Base-by-base conservation (phyloP, 2,329 filamentous ascomycete species). In the Arachnomyces sp. region DNA sequence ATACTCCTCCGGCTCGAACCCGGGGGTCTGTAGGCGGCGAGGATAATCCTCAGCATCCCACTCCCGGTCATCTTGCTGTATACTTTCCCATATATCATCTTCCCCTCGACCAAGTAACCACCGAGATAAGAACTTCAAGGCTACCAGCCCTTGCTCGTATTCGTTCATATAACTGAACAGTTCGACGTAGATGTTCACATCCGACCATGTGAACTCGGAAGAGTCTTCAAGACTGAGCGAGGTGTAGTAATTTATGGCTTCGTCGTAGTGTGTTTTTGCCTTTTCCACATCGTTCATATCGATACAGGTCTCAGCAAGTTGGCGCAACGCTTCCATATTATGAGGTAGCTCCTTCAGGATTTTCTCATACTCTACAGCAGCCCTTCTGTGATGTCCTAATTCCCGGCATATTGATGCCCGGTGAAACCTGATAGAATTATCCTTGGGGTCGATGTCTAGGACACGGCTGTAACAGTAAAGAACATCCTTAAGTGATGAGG, bases 121-220 rank as follows among this genome's bases (percentile, higher is more conserved):
- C 42, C 93, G 74, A 15, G 83, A 77, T 12, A 94, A 63, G 2
- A 71, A 70, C 57, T 84, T 92, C 9, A 93, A 69, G 46, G 82
- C 76, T 18, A 62, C 61, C 2, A 94, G 73, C 2, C 84, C 88
- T 48, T 81, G 72, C 4, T 70, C 62, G 51, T 81, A 82, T 39
- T 76, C 71, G 29, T 74, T 72, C 7, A 77, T 63, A 35, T 80
- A 76, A 18, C 79, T 77, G 45, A 89, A 79, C 13, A 96, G 72
- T 53, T 95, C 87, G 30, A 87, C 74, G 49, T 92, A 94, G 39
- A 89, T 82, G 45, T 87, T 84, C 31, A 93, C 70, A 58, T 96
- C 84, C 39, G 82, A 80, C 90, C 90, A 98, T 36, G 72, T 67
- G 34, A 77, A 68, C 18, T 69, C 64, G 3, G 58, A 61, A 8